phyloP scores from a whole-genome alignment of 208 protist genomes.

The Crithidia thermophila region DNA sequence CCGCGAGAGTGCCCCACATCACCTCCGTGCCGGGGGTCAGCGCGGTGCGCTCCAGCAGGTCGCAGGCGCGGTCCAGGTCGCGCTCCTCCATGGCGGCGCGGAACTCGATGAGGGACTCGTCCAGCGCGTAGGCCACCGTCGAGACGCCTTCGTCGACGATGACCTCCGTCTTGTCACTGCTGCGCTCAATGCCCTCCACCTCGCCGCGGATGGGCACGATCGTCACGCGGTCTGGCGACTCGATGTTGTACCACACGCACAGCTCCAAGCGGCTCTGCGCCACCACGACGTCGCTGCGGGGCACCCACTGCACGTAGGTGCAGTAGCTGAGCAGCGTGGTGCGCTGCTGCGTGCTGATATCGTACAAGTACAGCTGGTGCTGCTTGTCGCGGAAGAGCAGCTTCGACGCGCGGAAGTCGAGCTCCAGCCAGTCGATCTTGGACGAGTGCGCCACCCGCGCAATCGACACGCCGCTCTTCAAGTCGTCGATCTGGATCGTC shows the following conservation, averaged over 20 bases:
- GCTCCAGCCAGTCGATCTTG: conserved; percentile 97
- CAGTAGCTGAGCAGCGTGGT: conserved; percentile 96
- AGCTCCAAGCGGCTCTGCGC: conserved; percentile 96
- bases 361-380: conserved; percentile 94
- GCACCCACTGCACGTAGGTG: conserved; percentile 98
- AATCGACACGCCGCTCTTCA: conserved; percentile 82
- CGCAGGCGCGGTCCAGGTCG: conserved; percentile 92
- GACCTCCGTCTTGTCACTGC: conserved; percentile 95
- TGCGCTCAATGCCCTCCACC: conserved; percentile 96
- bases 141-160: conserved; percentile 97
- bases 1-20: conserved; percentile 95
- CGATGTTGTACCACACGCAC: conserved; percentile 98
- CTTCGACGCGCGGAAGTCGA: conserved; percentile 92
- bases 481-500: conserved; percentile 95
- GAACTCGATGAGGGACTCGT: conserved; percentile 98
- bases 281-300: conserved; percentile 97
- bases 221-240: conserved; percentile 93
- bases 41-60: conserved; percentile 90
- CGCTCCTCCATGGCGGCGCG: conserved; percentile 93
- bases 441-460: conserved; percentile 91
- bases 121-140: conserved; percentile 93
- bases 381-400: conserved; percentile 98
- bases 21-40: conserved; percentile 92
- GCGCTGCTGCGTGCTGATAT: conserved; percentile 88
- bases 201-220: conserved; percentile 97